Base-by-base conservation (phyloP, 192 early-diverging fungal genomes). In the Coemansia sp. region DNA sequence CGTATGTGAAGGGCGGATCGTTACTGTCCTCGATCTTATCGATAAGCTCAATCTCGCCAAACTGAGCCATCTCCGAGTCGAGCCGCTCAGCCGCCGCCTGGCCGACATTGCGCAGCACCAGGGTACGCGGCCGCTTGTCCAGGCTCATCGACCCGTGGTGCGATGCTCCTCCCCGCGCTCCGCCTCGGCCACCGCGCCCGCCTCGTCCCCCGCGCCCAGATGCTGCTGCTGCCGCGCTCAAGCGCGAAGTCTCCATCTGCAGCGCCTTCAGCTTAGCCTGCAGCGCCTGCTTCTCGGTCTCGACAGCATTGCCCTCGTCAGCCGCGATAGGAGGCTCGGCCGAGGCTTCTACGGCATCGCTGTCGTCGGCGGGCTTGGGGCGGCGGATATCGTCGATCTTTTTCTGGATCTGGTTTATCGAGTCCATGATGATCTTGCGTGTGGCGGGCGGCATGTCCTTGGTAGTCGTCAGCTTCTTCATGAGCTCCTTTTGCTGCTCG, bases 401-500 rank as follows among this genome's bases (percentile, higher is more conserved):
- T n/a, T 44, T 48, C 70, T 73, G 70, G 61, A 81, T 81, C 73
- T 76, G 69, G 50, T 71, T 73, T 64, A 81, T 81, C 64, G 78
- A 81, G n/a, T 73, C 67, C 78, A 81, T 81, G 64, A 81, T 81
- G 60, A 81, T 76, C 71, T 81, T 81, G 67, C 74, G 73, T 25
- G 74, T 81, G n/a, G 63, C 70, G 9, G 78, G 41, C 0, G 78
- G 66, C 74, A 81, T 75, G 48, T 76, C 74, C 60, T 69, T 68
- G n/a, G 67, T 81, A 0, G 63, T 65, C 5, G 78, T 80, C 14
- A 81, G 73, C 41, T 81, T 81, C 50, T 67, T 57, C 73, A 81
- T 76, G 4, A 76, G 70, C 38, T 81, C 78, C 68, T 76, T 81
- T 17, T 81, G 78, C 70, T 76, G 78, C 70, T 81, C 67, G 5